These are phyloP conservation scores for Oryza glaberrima DNA, from an alignment of 176 grass and related monocot genomes.

Conservation along the genomic window DNA sequence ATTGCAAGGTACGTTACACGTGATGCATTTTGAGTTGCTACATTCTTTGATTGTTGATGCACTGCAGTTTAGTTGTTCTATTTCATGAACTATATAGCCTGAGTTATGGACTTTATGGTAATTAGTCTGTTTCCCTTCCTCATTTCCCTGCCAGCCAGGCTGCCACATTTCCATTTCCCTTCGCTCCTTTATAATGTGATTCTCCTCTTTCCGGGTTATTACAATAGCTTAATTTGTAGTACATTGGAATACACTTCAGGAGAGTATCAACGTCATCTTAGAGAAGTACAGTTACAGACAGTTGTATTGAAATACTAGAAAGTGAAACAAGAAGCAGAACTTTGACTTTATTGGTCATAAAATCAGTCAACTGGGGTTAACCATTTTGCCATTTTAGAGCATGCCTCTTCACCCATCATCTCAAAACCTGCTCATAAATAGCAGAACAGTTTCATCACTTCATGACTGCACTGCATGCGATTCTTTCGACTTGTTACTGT, in stretches of 20 bases:
- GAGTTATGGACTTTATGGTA: slow-evolving; percentile 28
- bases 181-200: slow-evolving; percentile 14
- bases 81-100: not conserved
- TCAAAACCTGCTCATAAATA: slow-evolving; percentile 5
- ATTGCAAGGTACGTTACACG: slow-evolving; percentile 77
- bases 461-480: not conserved
- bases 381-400: not conserved
- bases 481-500: slow-evolving; percentile 13
- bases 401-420: slow-evolving; percentile 25
- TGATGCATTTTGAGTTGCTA: slow-evolving; percentile 11
- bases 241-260: not conserved
- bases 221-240: slow-evolving; percentile 23
- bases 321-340: not conserved
- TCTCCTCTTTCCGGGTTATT: slow-evolving; percentile 29
- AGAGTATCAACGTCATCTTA: not conserved
- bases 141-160: not conserved
- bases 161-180: slow-evolving; percentile 23
- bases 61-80: slow-evolving; percentile 8
- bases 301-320: slow-evolving; percentile 21
- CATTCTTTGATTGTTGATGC: slow-evolving; percentile 20
- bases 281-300: not conserved
- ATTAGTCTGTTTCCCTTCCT: not conserved
- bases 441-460: not conserved
- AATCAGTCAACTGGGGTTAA: slow-evolving; percentile 3
- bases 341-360: slow-evolving; percentile 29